These are phyloP conservation scores for Colletotrichum sojae DNA, from an alignment of 2,329 filamentous ascomycete species.

Conservation along the genomic window DNA sequence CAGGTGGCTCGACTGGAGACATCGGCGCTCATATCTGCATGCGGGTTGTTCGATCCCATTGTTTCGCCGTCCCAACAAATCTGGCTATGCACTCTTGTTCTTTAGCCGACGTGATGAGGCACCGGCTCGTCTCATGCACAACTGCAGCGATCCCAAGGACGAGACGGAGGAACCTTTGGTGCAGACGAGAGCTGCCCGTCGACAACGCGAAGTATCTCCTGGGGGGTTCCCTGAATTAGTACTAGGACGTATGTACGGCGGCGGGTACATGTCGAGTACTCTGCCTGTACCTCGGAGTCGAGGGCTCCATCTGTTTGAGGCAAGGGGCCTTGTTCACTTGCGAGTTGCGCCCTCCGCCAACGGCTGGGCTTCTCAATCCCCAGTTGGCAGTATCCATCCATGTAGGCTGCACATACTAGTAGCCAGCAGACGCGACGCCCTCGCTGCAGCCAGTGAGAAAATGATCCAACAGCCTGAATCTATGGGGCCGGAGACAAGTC, in stretches of 20 bases:
- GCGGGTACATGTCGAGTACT: slow-evolving; percentile 24
- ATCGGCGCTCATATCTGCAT: neutral
- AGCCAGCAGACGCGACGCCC: slow-evolving; percentile 1
- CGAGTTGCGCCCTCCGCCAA: neutral
- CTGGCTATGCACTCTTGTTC: neutral
- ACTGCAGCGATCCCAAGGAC: slow-evolving; percentile 10
- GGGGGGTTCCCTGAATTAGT: slow-evolving; percentile 22
- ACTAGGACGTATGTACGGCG: neutral
- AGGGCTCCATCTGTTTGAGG: slow-evolving; percentile 17
- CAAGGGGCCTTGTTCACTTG: slow-evolving; percentile 17
- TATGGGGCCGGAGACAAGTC: slow-evolving; percentile 11
- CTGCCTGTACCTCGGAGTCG: slow-evolving; percentile 19
- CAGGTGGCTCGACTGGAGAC: slow-evolving; percentile 12
- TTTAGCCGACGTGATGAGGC: slow-evolving; percentile 13
- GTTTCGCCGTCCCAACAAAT: slow-evolving; percentile 8
- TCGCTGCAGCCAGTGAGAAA: slow-evolving; percentile 34
- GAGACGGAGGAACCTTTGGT: slow-evolving; percentile 22
- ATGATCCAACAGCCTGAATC: slow-evolving; percentile 23
- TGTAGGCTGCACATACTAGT: neutral
- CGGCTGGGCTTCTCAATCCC: slow-evolving; percentile 10
- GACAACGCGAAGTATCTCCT: slow-evolving; percentile 6
- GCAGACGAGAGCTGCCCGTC: slow-evolving; percentile 1
- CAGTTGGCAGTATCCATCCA: neutral
- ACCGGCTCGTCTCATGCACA: slow-evolving; percentile 15
- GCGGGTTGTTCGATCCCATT: neutral